Evolutionary conservation across 345 rosid genomes (phyloP).

Genomic region (Diplotaxis tenuifolia): DNA sequence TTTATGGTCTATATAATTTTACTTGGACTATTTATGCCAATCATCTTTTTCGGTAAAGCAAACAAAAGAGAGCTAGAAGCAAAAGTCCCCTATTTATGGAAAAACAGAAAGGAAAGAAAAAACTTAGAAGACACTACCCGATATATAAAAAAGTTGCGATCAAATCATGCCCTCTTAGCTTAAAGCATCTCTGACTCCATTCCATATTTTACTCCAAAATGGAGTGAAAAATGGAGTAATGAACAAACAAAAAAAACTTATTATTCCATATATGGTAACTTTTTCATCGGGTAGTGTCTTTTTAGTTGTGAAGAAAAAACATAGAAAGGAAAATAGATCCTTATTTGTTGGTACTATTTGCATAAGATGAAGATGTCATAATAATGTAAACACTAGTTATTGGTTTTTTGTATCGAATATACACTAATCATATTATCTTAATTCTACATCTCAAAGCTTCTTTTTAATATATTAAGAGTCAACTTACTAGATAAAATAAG

Average conservation of each 20-base stretch:
- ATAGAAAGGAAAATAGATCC: background rate
- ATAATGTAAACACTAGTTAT: background rate
- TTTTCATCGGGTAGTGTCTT: too few species aligned
- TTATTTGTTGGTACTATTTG: background rate
- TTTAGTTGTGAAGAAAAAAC: constrained; percentile 33
- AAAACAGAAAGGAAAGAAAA: constrained; percentile 15
- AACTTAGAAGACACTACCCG: constrained; percentile 24
- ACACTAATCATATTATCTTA: background rate
- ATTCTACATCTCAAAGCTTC: background rate
- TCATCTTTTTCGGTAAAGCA: constrained; percentile 27
- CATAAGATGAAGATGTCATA: background rate
- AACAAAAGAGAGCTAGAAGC: constrained; percentile 8
- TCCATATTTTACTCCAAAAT: too few species aligned
- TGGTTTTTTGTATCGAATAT: background rate
- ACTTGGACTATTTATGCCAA: constrained; percentile 15
- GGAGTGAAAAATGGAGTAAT: too few species aligned
- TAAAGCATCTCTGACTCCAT: too few species aligned
- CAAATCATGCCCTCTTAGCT: constrained; percentile 21
- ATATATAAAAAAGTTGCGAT: constrained; percentile 31
- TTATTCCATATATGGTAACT: too few species aligned
- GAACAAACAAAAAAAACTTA: too few species aligned
- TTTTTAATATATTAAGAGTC: background rate
- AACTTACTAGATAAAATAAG: background rate
- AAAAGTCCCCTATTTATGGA: constrained; percentile 21
- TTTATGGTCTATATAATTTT: background rate